Evolutionary conservation across 345 rosid species (phyloP), one percentile per base, ranked within the genome.

Genomic region (Tarenaya hassleriana): DNA sequence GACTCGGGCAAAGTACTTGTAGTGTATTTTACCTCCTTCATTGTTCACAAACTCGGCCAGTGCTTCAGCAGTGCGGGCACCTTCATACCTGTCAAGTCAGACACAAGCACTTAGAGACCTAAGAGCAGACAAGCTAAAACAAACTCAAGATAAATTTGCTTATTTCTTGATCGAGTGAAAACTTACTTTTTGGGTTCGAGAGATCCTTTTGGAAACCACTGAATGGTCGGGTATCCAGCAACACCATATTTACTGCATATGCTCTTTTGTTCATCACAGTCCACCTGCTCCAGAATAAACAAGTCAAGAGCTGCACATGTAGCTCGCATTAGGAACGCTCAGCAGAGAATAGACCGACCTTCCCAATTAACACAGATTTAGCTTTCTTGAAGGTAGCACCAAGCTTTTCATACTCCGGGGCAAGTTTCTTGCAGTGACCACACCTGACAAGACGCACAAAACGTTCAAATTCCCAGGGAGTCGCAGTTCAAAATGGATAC

Each of bases 361-460:
- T 94, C 58, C 88, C 99, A 50, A 94, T 94, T 77, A 94, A 67
- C 51, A 88, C 66, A 38, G 94, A 80, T 55, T 86, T 86, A 5
- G 89, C 83, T 64, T 86, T 94, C 79, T 75, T 83, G 70, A 88
- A 94, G 78, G 92, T 94, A 33, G 83, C 55, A 6, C 87, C 97
- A 16, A 94, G 94, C 74, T 81, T 86, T 73, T 88, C 99, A 34
- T 78, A 88, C 54, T 94, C 97, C 0, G 99, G 95, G 70, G 95
- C 95, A 27, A 94, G 92, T 81, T 94, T 94, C 77, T 94, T 86
- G 76, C 99, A 88, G 74, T 94, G 99, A 0, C 99, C 99, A 70
- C 97, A 94, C 98, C 98, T 92, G 69, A 42, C 47, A 2, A 14
- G 53, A 38, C 35, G 13, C n/a, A n/a, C 16, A 0, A 41, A 29